Conservation (phyloP, 805 yeast species). For the Kodamaea laetipori region DNA sequence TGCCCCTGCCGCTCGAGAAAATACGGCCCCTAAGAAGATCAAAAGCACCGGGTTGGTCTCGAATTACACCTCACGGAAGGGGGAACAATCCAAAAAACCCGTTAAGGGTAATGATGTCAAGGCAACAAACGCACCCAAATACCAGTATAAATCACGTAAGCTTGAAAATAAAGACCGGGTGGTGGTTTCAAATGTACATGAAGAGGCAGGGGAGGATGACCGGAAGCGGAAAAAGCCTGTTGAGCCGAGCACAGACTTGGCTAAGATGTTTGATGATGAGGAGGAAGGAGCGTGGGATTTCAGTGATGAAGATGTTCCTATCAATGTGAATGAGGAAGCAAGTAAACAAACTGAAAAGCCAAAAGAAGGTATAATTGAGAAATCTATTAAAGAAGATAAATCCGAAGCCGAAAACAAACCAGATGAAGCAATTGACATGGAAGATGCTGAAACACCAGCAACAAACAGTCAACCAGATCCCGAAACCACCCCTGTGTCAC, state of each 20-base stretch:
- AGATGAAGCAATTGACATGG: neutral
- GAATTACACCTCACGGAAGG: conserved; percentile 28
- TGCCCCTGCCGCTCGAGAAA: neutral
- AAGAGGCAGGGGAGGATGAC: conserved; percentile 12
- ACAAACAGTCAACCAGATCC: neutral
- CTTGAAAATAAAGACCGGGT: conserved; percentile 37
- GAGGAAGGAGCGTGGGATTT: conserved; percentile 16
- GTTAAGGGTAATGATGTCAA: neutral
- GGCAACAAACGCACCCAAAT: conserved; percentile 4
- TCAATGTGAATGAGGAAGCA: too few species aligned
- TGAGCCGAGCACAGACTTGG: conserved; percentile 10
- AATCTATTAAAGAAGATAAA: conserved; percentile 9
- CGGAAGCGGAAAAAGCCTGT: conserved; percentile 10
- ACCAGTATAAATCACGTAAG: conserved; percentile 41
- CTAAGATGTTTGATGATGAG: conserved; percentile 18
- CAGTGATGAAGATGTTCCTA: too few species aligned
- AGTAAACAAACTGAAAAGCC: neutral
- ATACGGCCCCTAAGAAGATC: conserved; percentile 8
- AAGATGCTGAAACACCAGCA: neutral
- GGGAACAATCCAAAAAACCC: conserved; percentile 12
- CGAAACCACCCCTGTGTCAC: neutral
- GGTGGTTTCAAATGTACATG: conserved; percentile 25
- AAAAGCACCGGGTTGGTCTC: conserved; percentile 24
- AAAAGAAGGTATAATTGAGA: conserved; percentile 4
- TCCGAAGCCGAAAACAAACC: neutral